Percentiles rank a stretch among this genome's conserved stretches.
Evolutionary conservation across 148 eudicot species (phyloP).

Genomic region (Fagopyrum esculentum): DNA sequence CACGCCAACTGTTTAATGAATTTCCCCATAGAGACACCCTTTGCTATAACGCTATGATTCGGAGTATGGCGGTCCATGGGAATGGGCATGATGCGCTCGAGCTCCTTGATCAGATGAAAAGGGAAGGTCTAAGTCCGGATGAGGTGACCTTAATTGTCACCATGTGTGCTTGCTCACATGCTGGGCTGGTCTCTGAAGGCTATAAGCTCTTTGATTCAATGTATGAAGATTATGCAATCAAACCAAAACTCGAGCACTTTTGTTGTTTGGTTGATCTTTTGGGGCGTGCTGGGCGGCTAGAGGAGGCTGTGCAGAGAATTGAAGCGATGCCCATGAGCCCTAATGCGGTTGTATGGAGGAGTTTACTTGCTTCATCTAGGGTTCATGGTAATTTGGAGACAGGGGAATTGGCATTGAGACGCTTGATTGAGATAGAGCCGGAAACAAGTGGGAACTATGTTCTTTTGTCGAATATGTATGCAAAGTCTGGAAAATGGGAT

Average conservation of each 20-base stretch:
- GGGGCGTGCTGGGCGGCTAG: constrained; percentile 38
- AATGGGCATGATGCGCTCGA: constrained; percentile 30
- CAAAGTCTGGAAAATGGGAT: constrained; percentile 30
- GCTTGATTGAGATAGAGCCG: constrained; percentile 34
- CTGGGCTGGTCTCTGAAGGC: constrained; percentile 37
- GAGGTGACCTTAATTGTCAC: constrained; percentile 33
- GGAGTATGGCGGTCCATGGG: constrained; percentile 38
- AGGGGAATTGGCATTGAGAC: constrained; percentile 28
- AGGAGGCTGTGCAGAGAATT: constrained; percentile 30
- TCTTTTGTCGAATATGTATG: constrained; percentile 40
- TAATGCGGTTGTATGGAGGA: constrained; percentile 39
- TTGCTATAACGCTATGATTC: constrained; percentile 42
- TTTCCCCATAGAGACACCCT: constrained; percentile 28
- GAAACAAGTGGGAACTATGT: constrained; percentile 41
- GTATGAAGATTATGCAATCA: constrained; percentile 23
- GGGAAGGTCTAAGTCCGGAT: constrained; percentile 31
- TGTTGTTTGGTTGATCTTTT: constrained; percentile 40
- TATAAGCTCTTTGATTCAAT: constrained; percentile 27
- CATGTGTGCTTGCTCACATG: constrained; percentile 42
- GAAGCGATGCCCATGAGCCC: constrained; percentile 35
- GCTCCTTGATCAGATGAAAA: constrained; percentile 25
- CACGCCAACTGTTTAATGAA: constrained; percentile 27
- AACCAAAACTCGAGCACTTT: constrained; percentile 40
- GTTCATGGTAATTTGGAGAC: constrained; percentile 29
- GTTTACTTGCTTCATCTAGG: constrained; percentile 37